phyloP scores from a whole-genome alignment of 148 eudicot species.

The Oxyria digyna region DNA sequence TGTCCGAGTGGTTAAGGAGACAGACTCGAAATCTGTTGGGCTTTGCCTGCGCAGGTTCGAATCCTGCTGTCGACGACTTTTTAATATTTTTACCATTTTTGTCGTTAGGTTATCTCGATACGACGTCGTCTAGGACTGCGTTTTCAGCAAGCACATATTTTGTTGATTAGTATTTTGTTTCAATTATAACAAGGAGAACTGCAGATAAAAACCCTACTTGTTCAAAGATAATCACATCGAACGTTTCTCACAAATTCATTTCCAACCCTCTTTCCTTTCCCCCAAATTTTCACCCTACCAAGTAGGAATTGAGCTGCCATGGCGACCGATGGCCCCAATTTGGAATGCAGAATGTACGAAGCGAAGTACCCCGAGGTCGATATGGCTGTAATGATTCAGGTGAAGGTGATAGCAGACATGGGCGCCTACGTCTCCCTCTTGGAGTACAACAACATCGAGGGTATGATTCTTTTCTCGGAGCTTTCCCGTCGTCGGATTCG shows the following conservation, averaged over 20 bases:
- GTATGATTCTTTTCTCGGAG: conserved; percentile 92
- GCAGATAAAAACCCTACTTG: background rate
- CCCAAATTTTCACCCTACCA: background rate
- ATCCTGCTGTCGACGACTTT: conserved; percentile 77
- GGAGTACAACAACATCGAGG: conserved; percentile 98
- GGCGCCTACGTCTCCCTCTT: conserved; percentile 76
- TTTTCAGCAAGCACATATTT: background rate
- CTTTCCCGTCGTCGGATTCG: conserved; percentile 87
- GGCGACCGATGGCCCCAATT: conserved; percentile 31
- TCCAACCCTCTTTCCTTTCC: background rate
- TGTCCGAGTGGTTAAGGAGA: conserved; percentile 94
- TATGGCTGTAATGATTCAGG: conserved; percentile 89
- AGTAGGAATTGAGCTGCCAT: conserved; percentile 2
- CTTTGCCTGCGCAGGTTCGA: conserved; percentile 99
- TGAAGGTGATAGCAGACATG: conserved; percentile 86
- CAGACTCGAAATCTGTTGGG: conserved; percentile 96
- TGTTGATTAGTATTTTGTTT: background rate
- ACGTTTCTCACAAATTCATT: background rate
- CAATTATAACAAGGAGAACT: background rate
- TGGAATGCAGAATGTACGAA: conserved; percentile 96
- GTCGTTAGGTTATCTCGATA: background rate
- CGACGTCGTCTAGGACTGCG: background rate
- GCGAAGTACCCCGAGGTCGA: conserved; percentile 82
- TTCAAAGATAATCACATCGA: background rate
- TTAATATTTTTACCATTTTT: background rate